phyloP scores from a whole-genome alignment of 495 filamentous ascomycete genomes.

The Hamigera avellanea region DNA sequence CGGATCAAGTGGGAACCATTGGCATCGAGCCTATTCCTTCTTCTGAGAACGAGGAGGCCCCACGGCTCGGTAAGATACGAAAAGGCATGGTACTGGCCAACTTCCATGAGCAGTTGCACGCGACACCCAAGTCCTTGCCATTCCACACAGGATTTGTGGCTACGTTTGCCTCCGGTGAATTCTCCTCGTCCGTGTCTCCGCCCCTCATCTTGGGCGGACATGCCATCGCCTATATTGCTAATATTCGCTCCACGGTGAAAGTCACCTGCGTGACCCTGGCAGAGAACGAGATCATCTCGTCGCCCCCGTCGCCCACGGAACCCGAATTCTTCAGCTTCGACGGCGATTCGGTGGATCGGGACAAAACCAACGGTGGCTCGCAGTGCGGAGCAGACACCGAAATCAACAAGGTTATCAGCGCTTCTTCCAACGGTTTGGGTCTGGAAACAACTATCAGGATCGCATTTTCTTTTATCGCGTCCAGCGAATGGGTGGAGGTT shows the following conservation, averaged over 20 bases:
- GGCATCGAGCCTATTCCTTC: constrained; percentile 52
- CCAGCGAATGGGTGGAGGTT: constrained; percentile 75
- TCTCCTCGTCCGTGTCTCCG: constrained; percentile 25
- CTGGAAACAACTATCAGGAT: constrained; percentile 48
- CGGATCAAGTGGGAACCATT: constrained; percentile 84
- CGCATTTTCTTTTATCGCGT: constrained; percentile 61
- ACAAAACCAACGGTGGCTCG: constrained; percentile 4
- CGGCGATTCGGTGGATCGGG: constrained; percentile 33
- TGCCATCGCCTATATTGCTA: constrained; percentile 76
- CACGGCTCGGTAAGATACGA: constrained; percentile 41
- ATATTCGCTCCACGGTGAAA: constrained; percentile 69
- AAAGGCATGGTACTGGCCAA: constrained; percentile 77
- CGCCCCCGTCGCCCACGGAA: constrained; percentile 19
- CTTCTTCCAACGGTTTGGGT: constrained; percentile 11
- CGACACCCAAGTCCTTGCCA: constrained; percentile 24
- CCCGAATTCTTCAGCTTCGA: constrained; percentile 59
- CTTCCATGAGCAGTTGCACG: constrained; percentile 36
- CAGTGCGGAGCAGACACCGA: constrained; percentile 2
- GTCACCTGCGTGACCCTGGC: constrained; percentile 44
- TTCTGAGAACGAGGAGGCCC: constrained; percentile 11
- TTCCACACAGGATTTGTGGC: constrained; percentile 38
- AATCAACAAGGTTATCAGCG: constrained; percentile 18
- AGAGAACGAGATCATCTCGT: constrained; percentile 20
- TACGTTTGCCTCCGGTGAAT: constrained; percentile 29
- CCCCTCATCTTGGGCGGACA: constrained; percentile 44